Evolutionary conservation across 306 rosid species (phyloP).

Genomic region (Rosa rugosa): DNA sequence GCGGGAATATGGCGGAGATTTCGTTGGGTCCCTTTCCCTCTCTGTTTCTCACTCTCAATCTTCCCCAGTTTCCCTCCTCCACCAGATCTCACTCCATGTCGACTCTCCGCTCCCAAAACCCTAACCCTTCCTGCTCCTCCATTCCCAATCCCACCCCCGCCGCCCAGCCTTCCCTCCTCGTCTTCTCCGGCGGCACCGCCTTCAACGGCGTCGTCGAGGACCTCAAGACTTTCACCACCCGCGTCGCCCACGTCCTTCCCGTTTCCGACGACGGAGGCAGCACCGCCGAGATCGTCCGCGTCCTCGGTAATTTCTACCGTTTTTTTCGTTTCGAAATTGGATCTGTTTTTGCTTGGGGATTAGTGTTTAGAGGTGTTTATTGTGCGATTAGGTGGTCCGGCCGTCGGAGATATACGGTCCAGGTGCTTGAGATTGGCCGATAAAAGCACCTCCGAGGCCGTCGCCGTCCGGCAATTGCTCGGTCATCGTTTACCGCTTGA

Average conservation of each 20-base stretch:
- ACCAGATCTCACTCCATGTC: conserved; percentile 51
- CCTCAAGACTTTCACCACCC: conserved; percentile 69
- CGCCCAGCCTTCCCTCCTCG: conserved; percentile 63
- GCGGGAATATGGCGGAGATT: conserved; percentile 56
- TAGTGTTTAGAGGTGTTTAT: neutral
- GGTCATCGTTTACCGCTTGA: conserved; percentile 82
- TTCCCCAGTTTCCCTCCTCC: conserved; percentile 21
- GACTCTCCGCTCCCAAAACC: conserved; percentile 34
- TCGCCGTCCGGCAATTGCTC: conserved; percentile 80
- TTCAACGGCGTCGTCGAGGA: conserved; percentile 90
- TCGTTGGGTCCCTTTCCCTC: conserved; percentile 52
- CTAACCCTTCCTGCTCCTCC: conserved; percentile 29
- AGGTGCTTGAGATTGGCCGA: conserved; percentile 90
- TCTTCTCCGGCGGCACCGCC: conserved; percentile 90
- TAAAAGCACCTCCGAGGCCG: conserved; percentile 81
- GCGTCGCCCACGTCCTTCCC: conserved; percentile 97
- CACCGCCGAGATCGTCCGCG: conserved; percentile 96
- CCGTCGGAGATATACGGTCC: conserved; percentile 95
- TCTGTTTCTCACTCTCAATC: conserved; percentile 11
- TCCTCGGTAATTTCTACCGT: conserved; percentile 49
- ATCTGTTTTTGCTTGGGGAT: neutral
- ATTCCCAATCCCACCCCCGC: conserved; percentile 36
- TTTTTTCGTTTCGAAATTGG: neutral
- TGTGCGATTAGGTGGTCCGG: conserved; percentile 76
- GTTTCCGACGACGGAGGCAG: conserved; percentile 98